Percentiles rank a stretch among this genome's conserved stretches.
phyloP scores from a whole-genome alignment of 202 grass and related monocot species.

The Setaria italica region DNA sequence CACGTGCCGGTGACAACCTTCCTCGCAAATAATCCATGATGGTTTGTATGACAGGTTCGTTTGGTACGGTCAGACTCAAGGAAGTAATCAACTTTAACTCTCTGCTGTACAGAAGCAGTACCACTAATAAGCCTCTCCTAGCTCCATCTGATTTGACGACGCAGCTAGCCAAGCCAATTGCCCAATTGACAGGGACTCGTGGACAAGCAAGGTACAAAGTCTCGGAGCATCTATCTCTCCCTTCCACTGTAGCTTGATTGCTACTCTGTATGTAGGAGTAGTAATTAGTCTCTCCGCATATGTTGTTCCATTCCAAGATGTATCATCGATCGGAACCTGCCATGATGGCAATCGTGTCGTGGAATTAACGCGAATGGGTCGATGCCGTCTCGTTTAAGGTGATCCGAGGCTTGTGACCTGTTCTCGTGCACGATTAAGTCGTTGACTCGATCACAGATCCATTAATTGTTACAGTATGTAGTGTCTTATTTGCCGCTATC shows the following conservation, averaged over 20 bases:
- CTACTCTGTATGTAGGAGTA: no score
- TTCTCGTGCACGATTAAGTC: no score
- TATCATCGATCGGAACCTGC: background rate
- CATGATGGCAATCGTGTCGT: slow-evolving; percentile 27
- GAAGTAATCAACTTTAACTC: slow-evolving; percentile 25
- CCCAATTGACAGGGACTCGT: slow-evolving; percentile 23
- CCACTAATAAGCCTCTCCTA: slow-evolving; percentile 22
- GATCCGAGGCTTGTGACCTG: background rate
- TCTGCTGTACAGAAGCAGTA: background rate
- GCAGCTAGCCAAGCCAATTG: background rate
- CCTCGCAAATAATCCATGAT: background rate
- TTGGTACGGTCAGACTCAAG: slow-evolving; percentile 30
- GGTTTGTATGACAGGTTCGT: slow-evolving; percentile 16
- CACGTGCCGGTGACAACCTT: slow-evolving; percentile 29
- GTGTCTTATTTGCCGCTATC: no score
- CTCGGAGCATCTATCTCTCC: background rate
- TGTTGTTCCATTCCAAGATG: background rate
- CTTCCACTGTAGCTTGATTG: slow-evolving; percentile 11
- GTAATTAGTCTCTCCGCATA: background rate
- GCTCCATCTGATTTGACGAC: slow-evolving; percentile 45
- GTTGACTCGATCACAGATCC: no score
- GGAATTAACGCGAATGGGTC: slow-evolving; percentile 29
- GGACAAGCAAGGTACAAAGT: background rate
- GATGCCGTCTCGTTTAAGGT: slow-evolving; percentile 12
- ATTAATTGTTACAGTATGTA: no score